Conservation (phyloP, 345 rosid species). For the Gossypium sturtianum region DNA sequence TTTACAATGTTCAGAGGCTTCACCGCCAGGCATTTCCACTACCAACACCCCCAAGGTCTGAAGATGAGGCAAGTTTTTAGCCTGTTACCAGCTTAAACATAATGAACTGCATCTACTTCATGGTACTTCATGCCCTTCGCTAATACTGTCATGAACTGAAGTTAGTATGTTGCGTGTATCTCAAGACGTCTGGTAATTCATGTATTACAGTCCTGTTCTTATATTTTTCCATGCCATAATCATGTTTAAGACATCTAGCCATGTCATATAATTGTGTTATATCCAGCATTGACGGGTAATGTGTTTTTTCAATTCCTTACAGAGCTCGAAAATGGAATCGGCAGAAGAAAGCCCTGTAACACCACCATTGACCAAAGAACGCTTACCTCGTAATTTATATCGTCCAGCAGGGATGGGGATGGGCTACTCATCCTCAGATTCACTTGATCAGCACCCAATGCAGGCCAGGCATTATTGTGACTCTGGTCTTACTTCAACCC, state of each 20-base stretch:
- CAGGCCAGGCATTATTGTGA: constrained; percentile 59
- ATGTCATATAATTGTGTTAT: too few relatives aligned
- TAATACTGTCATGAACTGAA: too few relatives aligned
- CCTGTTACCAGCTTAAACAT: neutral
- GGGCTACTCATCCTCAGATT: constrained; percentile 76
- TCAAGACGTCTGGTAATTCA: too few relatives aligned
- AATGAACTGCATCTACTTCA: neutral
- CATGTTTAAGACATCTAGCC: too few relatives aligned
- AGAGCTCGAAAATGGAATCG: constrained; percentile 70
- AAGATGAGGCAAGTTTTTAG: constrained; percentile 68
- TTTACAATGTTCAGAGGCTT: constrained; percentile 94
- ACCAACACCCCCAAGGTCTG: constrained; percentile 85
- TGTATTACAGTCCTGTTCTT: too few relatives aligned
- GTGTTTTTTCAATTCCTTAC: constrained; percentile 16
- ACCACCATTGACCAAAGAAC: constrained; percentile 67
- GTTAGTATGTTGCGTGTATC: too few relatives aligned
- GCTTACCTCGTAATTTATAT: constrained; percentile 67
- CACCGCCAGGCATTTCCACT: constrained; percentile 91
- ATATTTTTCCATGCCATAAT: too few relatives aligned
- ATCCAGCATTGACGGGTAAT: too few relatives aligned
- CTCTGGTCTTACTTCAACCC: constrained; percentile 78
- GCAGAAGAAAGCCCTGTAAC: constrained; percentile 81
- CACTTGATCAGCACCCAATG: constrained; percentile 59
- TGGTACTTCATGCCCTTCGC: too few relatives aligned
- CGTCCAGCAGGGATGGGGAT: constrained; percentile 57